Evolutionary conservation across 2,329 filamentous ascomycete species (phyloP).

Genomic region (Pyrenophora graminea): DNA sequence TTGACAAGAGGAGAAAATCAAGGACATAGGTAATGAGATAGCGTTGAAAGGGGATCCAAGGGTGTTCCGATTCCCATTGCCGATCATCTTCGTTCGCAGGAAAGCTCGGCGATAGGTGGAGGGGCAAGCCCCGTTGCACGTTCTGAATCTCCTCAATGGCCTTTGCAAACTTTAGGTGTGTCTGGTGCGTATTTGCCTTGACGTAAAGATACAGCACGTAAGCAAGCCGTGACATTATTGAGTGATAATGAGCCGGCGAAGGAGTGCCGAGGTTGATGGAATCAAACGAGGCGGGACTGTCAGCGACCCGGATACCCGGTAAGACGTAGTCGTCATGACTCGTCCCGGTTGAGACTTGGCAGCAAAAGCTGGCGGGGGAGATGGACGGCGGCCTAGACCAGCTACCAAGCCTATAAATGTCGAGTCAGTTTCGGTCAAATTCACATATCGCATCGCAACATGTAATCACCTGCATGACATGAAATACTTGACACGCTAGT

Average conservation of each 20-base stretch:
- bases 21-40: constrained; percentile 13
- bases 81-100: constrained; percentile 10
- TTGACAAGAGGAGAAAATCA: constrained; percentile 13
- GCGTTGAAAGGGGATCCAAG: constrained; percentile 18
- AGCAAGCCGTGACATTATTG: constrained; percentile 13
- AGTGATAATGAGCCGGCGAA: constrained; percentile 15
- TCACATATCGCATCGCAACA: neutral
- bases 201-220: constrained; percentile 18
- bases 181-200: constrained; percentile 18
- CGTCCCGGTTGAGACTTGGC: constrained; percentile 10
- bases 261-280: constrained; percentile 3
- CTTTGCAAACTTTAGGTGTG: constrained; percentile 13
- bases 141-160: constrained; percentile 13
- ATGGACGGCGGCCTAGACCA: constrained; percentile 17
- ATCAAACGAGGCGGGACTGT: constrained; percentile 4
- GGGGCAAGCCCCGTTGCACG: constrained; percentile 4
- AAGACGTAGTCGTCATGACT: constrained; percentile 6
- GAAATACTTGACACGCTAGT: too few species aligned
- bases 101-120: constrained; percentile 11
- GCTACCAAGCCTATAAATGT: constrained; percentile 10
- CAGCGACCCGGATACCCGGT: neutral
- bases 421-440: neutral
- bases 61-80: constrained; percentile 12
- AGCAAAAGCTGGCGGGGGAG: constrained; percentile 16
- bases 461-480: too few species aligned